Evolutionary conservation across 345 rosid species (phyloP), one percentile per base, ranked within the genome.

Genomic region (Melastoma malabathricum): DNA sequence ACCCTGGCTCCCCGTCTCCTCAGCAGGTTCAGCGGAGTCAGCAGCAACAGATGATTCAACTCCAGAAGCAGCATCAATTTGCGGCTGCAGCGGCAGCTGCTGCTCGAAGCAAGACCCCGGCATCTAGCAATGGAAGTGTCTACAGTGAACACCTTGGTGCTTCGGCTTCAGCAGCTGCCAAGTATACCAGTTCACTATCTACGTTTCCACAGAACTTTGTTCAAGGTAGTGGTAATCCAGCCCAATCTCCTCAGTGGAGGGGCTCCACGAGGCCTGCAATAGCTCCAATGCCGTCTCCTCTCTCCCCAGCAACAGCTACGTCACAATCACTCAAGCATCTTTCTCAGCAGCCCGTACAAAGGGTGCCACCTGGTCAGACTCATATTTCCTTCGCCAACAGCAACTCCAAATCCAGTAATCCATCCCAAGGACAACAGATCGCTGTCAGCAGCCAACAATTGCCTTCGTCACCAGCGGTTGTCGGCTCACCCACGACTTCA

Each of bases 171-270:
- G 64, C 70, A 25, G 75, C 86, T 57, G 58, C 69, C 20, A 92
- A 80, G 72, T 83, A 74, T 50, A 66, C 84, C 38, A 77, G 65
- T 69, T 65, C 80, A 16, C 58, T 69, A 20, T 44, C 96, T 53
- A 68, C 70, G 1, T 84, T 79, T 67, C 79, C 90, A 13, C 94
- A 75, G 57, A 93, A 68, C 61, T 71, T 82, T 59, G 86, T 88
- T 17, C 98, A 79, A 75, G 72, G 76, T 34, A 64, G 74, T 60
- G 66, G 69, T 46, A 69, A 65, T 64, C 86, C 80, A 16, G 68
- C 55, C 46, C 97, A 84, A 47, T 71, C 97, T 54, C 62, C 85
- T 47, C 99, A 78, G 57, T 88, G 99, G 99, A 92, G 82, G 71
- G 81, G 69, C 73, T 72, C 94, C 49, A 64, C 56, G n/a, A 77